Evolutionary conservation across 208 protist species (phyloP), one percentile per base, ranked within the genome.

Genomic region (Trichomonas tenax): DNA sequence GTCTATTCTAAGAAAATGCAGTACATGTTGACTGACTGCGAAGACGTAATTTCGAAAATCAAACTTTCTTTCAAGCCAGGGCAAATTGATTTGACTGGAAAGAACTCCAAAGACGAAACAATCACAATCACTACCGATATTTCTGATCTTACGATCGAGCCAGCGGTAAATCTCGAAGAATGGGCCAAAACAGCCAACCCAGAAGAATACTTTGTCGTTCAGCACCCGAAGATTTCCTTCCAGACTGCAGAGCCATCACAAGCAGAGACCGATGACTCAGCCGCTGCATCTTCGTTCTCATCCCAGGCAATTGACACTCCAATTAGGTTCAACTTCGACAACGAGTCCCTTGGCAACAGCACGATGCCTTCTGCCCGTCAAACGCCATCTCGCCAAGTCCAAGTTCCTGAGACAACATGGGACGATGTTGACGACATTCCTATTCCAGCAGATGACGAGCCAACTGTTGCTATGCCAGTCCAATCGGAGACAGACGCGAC

Each of bases 1-100:
- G 86, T 93, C 46, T 93, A 93, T 51, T 93, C 86, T 38, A 93
- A 93, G 44, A 93, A 93, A 36, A 93, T 44, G 15, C 40, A 51
- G 38, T 93, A 93, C 86, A 93, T 93, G 86, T 26, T 93, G 6
- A 51, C 8, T 2, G 86, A 93, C 31, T 93, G 86, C 38, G 86
- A 93, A 58, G 86, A 93, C 26, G 45, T 93, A 34, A 93, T 93
- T 93, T 41, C 86, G 2, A 93, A 93, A 38, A 93, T 93, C 26
- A 93, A 48, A 41, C 86, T 48, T 34, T 93, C 86, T 38, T 93
- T 93, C 31, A 93, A 93, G 45, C 23, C 86, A 23, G 36, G n/a
- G 4, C 40, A 41, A 51, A 44, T 93, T 51, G n/a, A 93, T 51
- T 31, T 93, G 15, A 14, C 86, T 17, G 15, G 40, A 51, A 34